These are phyloP conservation scores for Turritis glabra DNA, from an alignment of 345 rosid genomes.

Conservation along the genomic window DNA sequence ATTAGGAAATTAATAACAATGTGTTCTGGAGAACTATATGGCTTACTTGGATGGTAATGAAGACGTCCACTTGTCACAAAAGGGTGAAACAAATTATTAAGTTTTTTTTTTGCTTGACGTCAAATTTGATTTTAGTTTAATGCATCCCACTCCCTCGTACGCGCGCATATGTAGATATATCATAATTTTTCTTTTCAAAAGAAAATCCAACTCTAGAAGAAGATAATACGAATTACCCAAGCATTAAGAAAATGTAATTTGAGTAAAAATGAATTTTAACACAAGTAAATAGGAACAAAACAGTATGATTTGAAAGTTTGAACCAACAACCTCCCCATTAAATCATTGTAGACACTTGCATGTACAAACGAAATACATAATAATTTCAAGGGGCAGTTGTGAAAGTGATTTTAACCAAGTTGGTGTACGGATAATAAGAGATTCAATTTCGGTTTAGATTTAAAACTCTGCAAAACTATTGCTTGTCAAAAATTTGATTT, in stretches of 20 bases:
- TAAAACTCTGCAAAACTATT: not conserved
- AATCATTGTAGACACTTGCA: conserved; percentile 29
- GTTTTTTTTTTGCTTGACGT: not conserved
- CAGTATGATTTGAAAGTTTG: not conserved
- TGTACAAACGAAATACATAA: conserved; percentile 17
- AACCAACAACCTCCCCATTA: conserved; percentile 9
- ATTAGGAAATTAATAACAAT: conserved; percentile 17
- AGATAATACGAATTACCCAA: no score
- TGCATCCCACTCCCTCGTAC: not conserved
- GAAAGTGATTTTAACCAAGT: conserved; percentile 25
- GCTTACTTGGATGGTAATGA: conserved; percentile 17
- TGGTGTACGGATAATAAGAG: not conserved
- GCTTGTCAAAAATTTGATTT: not conserved
- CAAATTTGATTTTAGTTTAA: not conserved
- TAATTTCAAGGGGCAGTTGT: conserved; percentile 22
- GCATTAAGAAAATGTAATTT: not conserved
- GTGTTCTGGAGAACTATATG: conserved; percentile 13
- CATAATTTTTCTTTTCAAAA: no score
- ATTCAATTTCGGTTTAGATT: not conserved
- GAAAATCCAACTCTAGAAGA: no score
- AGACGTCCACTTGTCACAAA: conserved; percentile 33
- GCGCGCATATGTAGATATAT: not conserved
- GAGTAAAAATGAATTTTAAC: not conserved
- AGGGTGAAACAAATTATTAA: conserved; percentile 12
- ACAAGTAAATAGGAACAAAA: not conserved